Conservation (phyloP, 768 basidiomycete species). For the Pilatotrama ljubarskyi region DNA sequence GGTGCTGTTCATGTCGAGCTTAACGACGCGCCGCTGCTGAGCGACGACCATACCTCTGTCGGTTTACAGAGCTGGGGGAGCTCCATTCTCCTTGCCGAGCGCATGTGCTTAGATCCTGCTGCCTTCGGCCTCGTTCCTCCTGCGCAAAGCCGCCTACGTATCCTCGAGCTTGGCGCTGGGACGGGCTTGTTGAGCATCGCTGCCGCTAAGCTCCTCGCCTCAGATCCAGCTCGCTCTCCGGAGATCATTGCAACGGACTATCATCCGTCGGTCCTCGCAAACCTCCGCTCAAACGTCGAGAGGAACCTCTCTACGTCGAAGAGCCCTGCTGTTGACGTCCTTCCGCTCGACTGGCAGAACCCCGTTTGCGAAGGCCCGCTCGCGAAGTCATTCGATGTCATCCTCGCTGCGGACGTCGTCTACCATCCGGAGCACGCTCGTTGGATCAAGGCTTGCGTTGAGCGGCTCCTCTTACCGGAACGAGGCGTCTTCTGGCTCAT, state of each 20-base stretch:
- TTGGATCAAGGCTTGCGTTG: constrained; percentile 68
- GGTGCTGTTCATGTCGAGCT: constrained; percentile 50
- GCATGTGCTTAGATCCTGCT: constrained; percentile 52
- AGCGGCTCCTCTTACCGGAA: constrained; percentile 41
- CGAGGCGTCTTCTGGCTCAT: constrained; percentile 66
- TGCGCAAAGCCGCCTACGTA: constrained; percentile 1
- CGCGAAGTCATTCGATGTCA: constrained; percentile 56
- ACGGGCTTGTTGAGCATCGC: constrained; percentile 82
- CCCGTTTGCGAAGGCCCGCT: constrained; percentile 40
- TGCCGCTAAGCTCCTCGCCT: constrained; percentile 47
- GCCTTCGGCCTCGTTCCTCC: constrained; percentile 37
- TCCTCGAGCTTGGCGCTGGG: constrained; percentile 85
- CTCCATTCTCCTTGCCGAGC: constrained; percentile 67
- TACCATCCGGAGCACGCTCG: constrained; percentile 69
- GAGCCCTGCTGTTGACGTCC: constrained; percentile 41
- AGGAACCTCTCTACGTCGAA: constrained; percentile 45
- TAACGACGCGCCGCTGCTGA: constrained; percentile 66
- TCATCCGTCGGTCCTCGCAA: constrained; percentile 71
- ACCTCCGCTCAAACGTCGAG: constrained; percentile 59
- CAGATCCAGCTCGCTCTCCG: constrained; percentile 17
- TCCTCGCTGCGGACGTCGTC: constrained; percentile 79
- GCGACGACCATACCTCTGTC: constrained; percentile 73
- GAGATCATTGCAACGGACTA: constrained; percentile 73
- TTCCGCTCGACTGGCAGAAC: constrained; percentile 64
- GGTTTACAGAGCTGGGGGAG: constrained; percentile 87